Evolutionary conservation across 2,329 filamentous ascomycete genomes (phyloP).

Genomic region (Diaporthe vaccinii): DNA sequence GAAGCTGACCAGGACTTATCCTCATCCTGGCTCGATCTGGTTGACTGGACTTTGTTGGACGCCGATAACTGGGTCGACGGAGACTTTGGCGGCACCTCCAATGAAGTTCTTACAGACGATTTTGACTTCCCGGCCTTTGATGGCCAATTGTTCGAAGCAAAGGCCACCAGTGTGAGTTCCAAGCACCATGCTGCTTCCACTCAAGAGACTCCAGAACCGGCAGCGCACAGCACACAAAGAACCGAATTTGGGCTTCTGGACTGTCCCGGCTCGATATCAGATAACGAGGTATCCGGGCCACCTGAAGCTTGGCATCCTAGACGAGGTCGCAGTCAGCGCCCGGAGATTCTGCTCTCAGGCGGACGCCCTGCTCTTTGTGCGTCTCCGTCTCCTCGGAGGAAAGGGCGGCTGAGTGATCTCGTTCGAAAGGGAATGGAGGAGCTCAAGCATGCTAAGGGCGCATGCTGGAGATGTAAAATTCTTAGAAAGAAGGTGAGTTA

Average conservation of each 20-base stretch:
- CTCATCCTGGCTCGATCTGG: background rate
- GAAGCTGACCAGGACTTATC: background rate
- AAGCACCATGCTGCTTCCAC: background rate
- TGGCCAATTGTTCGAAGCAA: background rate
- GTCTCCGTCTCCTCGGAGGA: background rate
- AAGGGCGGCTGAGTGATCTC: background rate
- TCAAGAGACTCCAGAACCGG: background rate
- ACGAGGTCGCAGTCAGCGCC: background rate
- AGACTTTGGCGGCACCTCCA: background rate
- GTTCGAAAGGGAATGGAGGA: constrained; percentile 5
- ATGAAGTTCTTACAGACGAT: background rate
- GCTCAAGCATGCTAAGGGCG: background rate
- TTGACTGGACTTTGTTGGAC: background rate
- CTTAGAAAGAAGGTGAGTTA: background rate
- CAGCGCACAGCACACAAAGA: fast-evolving
- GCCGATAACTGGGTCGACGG: background rate
- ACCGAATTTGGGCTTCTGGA: background rate
- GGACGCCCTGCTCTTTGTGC: background rate
- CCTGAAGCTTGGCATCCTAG: background rate
- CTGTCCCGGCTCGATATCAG: background rate
- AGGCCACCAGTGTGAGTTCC: background rate
- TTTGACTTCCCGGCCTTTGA: background rate
- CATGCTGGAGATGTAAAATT: constrained; percentile 22
- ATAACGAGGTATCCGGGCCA: background rate
- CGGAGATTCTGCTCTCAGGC: no score